Evolutionary conservation across 805 yeast genomes (phyloP).

Genomic region (Nadsonia fulvescens): DNA sequence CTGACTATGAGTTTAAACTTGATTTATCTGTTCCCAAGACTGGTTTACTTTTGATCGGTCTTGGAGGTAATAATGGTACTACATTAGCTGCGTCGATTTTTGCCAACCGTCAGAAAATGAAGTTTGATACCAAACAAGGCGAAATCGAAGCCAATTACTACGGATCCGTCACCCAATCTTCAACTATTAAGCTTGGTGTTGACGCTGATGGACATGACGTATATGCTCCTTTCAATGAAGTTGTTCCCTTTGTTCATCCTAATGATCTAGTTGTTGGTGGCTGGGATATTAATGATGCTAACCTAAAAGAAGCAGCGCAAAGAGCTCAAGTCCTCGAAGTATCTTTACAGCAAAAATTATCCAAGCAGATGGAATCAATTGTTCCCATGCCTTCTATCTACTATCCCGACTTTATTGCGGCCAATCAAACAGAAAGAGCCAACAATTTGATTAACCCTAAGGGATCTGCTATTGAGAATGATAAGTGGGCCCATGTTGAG

Average conservation of each 20-base stretch:
- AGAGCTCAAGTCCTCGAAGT: constrained; percentile 78
- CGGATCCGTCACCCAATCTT: constrained; percentile 87
- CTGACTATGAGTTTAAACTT: constrained; percentile 71
- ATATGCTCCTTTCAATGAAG: constrained; percentile 78
- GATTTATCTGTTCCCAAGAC: constrained; percentile 68
- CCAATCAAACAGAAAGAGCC: constrained; percentile 84
- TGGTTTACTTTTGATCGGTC: constrained; percentile 81
- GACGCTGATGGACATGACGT: constrained; percentile 71
- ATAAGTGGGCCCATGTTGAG: constrained; percentile 84
- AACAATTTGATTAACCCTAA: constrained; percentile 59
- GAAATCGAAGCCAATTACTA: constrained; percentile 61
- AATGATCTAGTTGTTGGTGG: constrained; percentile 83
- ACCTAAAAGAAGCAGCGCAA: constrained; percentile 60
- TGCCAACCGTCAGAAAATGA: constrained; percentile 65
- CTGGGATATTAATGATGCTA: constrained; percentile 74
- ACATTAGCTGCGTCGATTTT: constrained; percentile 71
- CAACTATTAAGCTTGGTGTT: constrained; percentile 79
- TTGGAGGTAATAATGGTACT: constrained; percentile 94
- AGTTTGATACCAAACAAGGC: constrained; percentile 73
- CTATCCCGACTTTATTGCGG: constrained; percentile 93
- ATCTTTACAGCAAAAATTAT: constrained; percentile 62
- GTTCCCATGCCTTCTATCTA: constrained; percentile 72
- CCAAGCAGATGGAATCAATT: constrained; percentile 38
- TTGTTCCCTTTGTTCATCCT: constrained; percentile 79
- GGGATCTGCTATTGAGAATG: too few species aligned